phyloP scores from a whole-genome alignment of 768 basidiomycete species.

The Podaxis mareebaensis region DNA sequence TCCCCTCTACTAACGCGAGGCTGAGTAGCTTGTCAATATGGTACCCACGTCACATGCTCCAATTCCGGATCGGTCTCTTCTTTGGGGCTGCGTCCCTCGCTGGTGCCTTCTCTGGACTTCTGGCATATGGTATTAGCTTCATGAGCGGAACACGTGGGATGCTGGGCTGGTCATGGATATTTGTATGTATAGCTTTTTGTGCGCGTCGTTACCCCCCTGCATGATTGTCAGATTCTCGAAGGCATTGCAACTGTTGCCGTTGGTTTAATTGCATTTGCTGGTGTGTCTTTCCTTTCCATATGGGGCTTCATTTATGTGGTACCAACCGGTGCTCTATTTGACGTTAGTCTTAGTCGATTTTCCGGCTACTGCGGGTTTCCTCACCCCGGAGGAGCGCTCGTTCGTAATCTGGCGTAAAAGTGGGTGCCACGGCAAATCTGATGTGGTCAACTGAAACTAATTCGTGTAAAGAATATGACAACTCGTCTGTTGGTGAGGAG shows the following conservation, averaged over 20 bases:
- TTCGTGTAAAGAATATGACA: constrained; percentile 47
- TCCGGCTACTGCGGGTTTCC: constrained; percentile 56
- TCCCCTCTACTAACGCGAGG: neutral
- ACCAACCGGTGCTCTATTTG: neutral
- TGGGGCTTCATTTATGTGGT: neutral
- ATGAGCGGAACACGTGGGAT: constrained; percentile 48
- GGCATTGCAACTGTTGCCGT: constrained; percentile 62
- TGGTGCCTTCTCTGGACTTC: constrained; percentile 61
- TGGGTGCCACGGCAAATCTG: constrained; percentile 26
- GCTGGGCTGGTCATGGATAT: constrained; percentile 70
- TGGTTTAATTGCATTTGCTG: constrained; percentile 51
- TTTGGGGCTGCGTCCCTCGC: constrained; percentile 65
- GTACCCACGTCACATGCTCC: constrained; percentile 66
- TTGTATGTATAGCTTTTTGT: constrained; percentile 36
- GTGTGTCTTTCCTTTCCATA: constrained; percentile 28
- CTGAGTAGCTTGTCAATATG: constrained; percentile 59
- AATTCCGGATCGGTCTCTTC: constrained; percentile 62
- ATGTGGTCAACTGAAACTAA: neutral
- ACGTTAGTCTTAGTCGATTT: constrained; percentile 59
- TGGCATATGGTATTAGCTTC: constrained; percentile 56
- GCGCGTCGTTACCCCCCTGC: neutral
- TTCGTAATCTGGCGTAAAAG: constrained; percentile 58
- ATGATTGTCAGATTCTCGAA: constrained; percentile 52
- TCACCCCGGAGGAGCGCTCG: constrained; percentile 60
- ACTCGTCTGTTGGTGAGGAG: constrained; percentile 58